phyloP scores from a whole-genome alignment of 2,329 filamentous ascomycete genomes.

The Knufia fluminis region DNA sequence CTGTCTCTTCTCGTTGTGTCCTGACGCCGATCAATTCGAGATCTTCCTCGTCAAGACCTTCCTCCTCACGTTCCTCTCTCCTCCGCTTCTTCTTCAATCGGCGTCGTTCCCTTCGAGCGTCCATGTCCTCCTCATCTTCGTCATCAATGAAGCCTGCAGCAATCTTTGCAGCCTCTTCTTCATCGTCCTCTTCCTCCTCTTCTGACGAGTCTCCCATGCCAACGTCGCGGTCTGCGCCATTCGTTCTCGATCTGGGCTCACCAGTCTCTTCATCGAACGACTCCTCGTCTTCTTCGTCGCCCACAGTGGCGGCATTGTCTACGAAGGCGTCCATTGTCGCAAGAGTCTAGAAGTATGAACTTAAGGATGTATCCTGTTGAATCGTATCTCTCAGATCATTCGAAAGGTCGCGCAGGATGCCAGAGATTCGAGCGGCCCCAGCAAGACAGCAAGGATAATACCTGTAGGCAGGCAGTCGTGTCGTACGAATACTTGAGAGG shows the following conservation, averaged over 20 bases:
- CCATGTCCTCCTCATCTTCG: constrained; percentile 70
- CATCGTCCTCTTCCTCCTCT: constrained; percentile 85
- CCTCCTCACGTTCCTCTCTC: constrained; percentile 68
- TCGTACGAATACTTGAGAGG: too few relatives aligned
- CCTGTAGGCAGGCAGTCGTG: not conserved
- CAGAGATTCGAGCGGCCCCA: too few relatives aligned
- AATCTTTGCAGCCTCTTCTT: constrained; percentile 76
- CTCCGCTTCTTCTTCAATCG: constrained; percentile 68
- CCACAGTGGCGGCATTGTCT: constrained; percentile 75
- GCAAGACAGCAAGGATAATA: too few relatives aligned
- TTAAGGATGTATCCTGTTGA: not conserved
- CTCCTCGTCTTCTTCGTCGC: constrained; percentile 75
- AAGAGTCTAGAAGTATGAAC: not conserved
- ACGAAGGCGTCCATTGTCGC: constrained; percentile 51
- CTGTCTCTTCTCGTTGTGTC: constrained; percentile 45
- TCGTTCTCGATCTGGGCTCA: constrained; percentile 39
- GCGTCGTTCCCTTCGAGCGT: constrained; percentile 51
- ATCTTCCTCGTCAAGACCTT: constrained; percentile 85
- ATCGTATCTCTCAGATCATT: not conserved
- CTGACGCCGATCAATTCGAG: constrained; percentile 76
- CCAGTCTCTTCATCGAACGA: constrained; percentile 70
- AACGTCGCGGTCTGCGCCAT: constrained; percentile 35
- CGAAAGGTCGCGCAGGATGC: not conserved
- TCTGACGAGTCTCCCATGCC: constrained; percentile 83
- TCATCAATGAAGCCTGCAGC: constrained; percentile 94